Conservation (phyloP, 495 filamentous ascomycete species). For the Penicillium goetzii region DNA sequence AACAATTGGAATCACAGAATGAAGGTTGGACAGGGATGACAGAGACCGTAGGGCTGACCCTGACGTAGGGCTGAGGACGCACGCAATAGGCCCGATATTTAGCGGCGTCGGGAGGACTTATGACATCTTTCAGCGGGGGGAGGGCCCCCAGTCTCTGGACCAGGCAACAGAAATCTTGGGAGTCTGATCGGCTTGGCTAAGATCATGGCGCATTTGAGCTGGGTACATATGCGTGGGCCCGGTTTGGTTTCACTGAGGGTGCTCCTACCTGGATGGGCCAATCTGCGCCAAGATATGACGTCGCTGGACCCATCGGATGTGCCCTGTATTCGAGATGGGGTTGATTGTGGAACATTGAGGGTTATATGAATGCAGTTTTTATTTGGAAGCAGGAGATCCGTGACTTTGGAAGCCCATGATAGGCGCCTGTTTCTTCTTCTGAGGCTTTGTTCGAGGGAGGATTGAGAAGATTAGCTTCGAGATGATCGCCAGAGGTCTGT, state of each 20-base stretch:
- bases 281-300: constrained; percentile 29
- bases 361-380: not conserved
- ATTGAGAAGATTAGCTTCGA: not conserved
- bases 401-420: not conserved
- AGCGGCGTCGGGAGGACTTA: constrained; percentile 13
- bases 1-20: not conserved
- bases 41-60: constrained; percentile 18
- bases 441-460: not conserved
- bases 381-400: not conserved
- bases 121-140: constrained; percentile 12
- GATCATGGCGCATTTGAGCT: constrained; percentile 19
- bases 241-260: not conserved
- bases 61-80: constrained; percentile 28
- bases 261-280: not conserved
- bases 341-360: not conserved
- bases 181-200: constrained; percentile 16
- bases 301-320: constrained; percentile 24
- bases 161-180: constrained; percentile 17
- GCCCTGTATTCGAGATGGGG: not conserved
- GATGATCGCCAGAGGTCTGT: not conserved
- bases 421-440: not conserved
- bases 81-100: not conserved
- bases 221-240: too few relatives aligned
- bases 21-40: constrained; percentile 1
- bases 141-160: not conserved